Base-by-base conservation (phyloP, 1,284 basidiomycete species). In the Austroboletus novae-zelandiae region DNA sequence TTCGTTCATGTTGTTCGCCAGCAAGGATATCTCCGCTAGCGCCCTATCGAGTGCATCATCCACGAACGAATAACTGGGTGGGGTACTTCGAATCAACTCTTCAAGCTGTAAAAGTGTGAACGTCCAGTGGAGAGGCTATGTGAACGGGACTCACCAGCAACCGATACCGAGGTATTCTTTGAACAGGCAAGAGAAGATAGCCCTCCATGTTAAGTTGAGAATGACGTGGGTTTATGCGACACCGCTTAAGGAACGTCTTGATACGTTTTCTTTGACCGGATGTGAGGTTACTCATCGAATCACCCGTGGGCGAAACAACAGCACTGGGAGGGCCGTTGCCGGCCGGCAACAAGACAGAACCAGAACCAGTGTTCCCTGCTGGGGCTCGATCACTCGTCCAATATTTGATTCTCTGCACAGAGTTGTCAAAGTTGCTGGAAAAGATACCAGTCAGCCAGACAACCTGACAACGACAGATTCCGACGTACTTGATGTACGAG, bases 201-300 rank as follows among this genome's bases (percentile, higher is more conserved):
- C 89, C 90, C 73, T 99, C 95, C 57, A 99, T 72, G 65, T 94
- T 98, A 55, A 99, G 80, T 69, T 99, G 97, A n/a, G 91, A 91
- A 71, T 99, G 97, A 36, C 86, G 79, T 4, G 94, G 94, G 60
- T 89, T 86, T 63, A 89, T 71, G 45, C 89, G 82, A 64, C 89
- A 92, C 42, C 89, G 83, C 73, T 96, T 95, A 45, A 96, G 70
- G 69, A 93, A 97, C 10, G 80, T 66, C 68, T 88, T 92, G 63
- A 97, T 90, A 32, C 94, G 83, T 68, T 89, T 96, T 59, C 83
- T 79, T 68, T 97, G 94, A 52, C 84, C 79, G 8, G 88, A 81
- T 4, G 86, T 78, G 52, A 84, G 69, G 52, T 70, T 73, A 10
- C 79, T 74, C 39, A 77, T 70, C 8, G 74, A 59, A n/a, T 74